Evolutionary conservation across 306 rosid genomes (phyloP).

Genomic region (Mimosa bimucronata): DNA sequence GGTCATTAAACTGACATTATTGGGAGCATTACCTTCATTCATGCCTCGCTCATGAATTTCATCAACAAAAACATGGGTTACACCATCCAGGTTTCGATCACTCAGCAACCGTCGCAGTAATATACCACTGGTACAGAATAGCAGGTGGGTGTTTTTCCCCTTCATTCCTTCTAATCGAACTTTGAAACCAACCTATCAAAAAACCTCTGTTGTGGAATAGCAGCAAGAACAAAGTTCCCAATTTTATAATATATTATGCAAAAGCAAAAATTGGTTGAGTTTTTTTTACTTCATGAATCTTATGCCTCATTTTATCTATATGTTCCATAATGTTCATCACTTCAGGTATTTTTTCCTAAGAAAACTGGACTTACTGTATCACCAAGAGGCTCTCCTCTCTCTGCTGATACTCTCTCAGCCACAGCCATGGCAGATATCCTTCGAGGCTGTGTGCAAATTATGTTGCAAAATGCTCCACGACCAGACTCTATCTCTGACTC

Average conservation of each 20-base stretch:
- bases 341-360: constrained; percentile 32
- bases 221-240: constrained; percentile 59
- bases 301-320: constrained; percentile 24
- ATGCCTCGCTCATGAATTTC: constrained; percentile 99
- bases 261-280: constrained; percentile 31
- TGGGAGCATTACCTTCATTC: constrained; percentile 80
- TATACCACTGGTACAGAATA: constrained; percentile 97
- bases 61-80: constrained; percentile 96
- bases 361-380: constrained; percentile 72
- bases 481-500: constrained; percentile 89
- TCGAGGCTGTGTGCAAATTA: constrained; percentile 96
- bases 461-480: constrained; percentile 83
- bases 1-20: constrained; percentile 16
- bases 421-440: constrained; percentile 98
- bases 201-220: constrained; percentile 75
- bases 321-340: constrained; percentile 14
- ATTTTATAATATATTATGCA: constrained; percentile 43
- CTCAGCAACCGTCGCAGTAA: constrained; percentile 89
- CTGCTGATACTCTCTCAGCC: constrained; percentile 93
- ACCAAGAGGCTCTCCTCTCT: constrained; percentile 94
- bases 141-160: constrained; percentile 91
- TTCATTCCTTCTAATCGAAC: constrained; percentile 97
- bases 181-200: constrained; percentile 97
- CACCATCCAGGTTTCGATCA: constrained; percentile 87
- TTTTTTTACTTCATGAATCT: constrained; percentile 35